Conservation (phyloP, 2,329 filamentous ascomycete genomes). For the Aspergillus puulaauensis region DNA sequence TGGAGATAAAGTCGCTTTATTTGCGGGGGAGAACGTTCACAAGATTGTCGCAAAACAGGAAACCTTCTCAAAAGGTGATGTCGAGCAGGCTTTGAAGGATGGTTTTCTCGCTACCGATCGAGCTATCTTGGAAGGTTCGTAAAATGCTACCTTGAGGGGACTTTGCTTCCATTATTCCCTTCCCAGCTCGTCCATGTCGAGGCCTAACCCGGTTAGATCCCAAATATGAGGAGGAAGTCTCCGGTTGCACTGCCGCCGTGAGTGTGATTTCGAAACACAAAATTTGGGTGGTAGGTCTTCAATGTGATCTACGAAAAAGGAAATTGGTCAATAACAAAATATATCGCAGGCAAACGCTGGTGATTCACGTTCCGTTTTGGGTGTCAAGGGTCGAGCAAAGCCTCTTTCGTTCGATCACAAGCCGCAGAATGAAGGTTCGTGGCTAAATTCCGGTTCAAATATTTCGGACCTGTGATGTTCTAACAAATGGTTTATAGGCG, state of each 20-base stretch:
- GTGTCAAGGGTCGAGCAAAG: slow-evolving; percentile 95
- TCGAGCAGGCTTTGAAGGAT: slow-evolving; percentile 95
- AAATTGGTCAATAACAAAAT: slow-evolving; percentile 24
- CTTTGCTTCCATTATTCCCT: not conserved
- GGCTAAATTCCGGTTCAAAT: not conserved
- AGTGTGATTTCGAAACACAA: slow-evolving; percentile 85
- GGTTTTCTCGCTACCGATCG: slow-evolving; percentile 94
- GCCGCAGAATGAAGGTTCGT: slow-evolving; percentile 89
- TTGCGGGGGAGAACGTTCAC: slow-evolving; percentile 88
- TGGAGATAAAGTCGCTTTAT: slow-evolving; percentile 92
- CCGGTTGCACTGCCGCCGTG: slow-evolving; percentile 93
- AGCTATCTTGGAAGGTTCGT: slow-evolving; percentile 88
- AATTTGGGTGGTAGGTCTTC: slow-evolving; percentile 81
- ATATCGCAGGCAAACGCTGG: slow-evolving; percentile 81
- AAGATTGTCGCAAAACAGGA: slow-evolving; percentile 94
- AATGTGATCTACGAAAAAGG: not conserved
- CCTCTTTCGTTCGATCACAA: slow-evolving; percentile 99
- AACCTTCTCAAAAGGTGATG: slow-evolving; percentile 84
- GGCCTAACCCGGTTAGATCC: slow-evolving; percentile 63
- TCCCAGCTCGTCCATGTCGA: not conserved
- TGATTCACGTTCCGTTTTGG: slow-evolving; percentile 90
- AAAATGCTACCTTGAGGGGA: not conserved
- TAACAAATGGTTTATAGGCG: slow-evolving; percentile 57
- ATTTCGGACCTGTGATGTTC: not conserved
- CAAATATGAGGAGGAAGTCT: slow-evolving; percentile 96